Conservation (phyloP, 495 filamentous ascomycete genomes). For the Cladorrhinum samala region DNA sequence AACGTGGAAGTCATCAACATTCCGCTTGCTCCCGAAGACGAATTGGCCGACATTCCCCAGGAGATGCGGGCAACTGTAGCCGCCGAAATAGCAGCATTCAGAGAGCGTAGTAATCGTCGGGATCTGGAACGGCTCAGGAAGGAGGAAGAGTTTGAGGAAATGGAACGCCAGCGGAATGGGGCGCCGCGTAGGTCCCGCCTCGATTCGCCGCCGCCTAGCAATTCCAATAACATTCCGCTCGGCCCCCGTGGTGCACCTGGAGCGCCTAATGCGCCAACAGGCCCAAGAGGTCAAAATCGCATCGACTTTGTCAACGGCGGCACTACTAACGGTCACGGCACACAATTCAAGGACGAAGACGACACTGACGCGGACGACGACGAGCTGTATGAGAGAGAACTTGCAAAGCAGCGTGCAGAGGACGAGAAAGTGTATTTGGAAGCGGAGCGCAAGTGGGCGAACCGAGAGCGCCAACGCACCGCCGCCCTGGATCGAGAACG, state of each 20-base stretch:
- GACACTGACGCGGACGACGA: constrained; percentile 84
- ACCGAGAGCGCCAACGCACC: constrained; percentile 75
- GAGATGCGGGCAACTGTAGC: constrained; percentile 97
- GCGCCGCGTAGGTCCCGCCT: constrained; percentile 59
- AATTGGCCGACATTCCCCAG: constrained; percentile 88
- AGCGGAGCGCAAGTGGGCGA: constrained; percentile 82
- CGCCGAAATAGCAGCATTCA: constrained; percentile 88
- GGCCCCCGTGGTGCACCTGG: constrained; percentile 74
- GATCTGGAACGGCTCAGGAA: constrained; percentile 80
- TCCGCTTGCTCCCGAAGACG: constrained; percentile 82
- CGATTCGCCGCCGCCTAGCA: constrained; percentile 64
- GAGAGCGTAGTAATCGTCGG: constrained; percentile 77
- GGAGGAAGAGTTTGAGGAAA: constrained; percentile 88
- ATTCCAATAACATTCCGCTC: constrained; percentile 58
- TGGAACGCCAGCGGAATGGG: constrained; percentile 70
- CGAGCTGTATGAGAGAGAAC: constrained; percentile 70
- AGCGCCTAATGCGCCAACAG: constrained; percentile 76
- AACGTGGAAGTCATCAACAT: constrained; percentile 86
- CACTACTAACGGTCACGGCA: constrained; percentile 47
- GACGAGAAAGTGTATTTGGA: constrained; percentile 78
- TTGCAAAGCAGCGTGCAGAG: constrained; percentile 64
- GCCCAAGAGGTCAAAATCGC: constrained; percentile 58
- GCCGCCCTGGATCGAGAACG: constrained; percentile 79
- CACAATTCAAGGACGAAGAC: constrained; percentile 64
- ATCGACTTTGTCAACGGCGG: constrained; percentile 83